Percentiles rank a stretch among this genome's conserved stretches.
Evolutionary conservation across 805 yeast species (phyloP).

Genomic region (Pichia deserticola): DNA sequence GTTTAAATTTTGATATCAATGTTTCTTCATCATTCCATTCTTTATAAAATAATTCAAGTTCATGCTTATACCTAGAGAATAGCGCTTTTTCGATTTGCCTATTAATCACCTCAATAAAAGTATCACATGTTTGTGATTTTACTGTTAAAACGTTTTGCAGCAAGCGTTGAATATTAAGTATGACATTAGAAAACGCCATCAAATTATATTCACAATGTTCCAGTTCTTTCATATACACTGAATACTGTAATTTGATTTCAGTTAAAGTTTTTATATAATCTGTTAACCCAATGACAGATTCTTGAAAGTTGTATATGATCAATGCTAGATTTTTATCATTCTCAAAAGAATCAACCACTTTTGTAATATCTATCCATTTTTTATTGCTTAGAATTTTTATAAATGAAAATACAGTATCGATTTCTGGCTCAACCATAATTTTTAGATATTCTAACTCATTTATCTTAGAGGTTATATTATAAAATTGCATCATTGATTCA

Average conservation of each 20-base stretch:
- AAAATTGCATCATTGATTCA: conserved; percentile 43
- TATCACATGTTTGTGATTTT: too few relatives aligned
- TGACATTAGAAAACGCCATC: too few relatives aligned
- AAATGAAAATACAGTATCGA: conserved; percentile 19
- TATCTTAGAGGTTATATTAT: conserved; percentile 8
- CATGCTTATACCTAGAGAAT: conserved; percentile 19
- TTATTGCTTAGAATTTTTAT: conserved; percentile 22
- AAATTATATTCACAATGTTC: too few relatives aligned
- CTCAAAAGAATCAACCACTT: conserved; percentile 40
- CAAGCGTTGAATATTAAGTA: too few relatives aligned
- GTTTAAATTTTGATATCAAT: not conserved
- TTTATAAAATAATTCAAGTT: conserved; percentile 3
- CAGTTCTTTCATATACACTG: too few relatives aligned
- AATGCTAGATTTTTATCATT: conserved; percentile 9
- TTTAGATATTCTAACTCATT: conserved; percentile 34
- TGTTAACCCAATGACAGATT: not conserved
- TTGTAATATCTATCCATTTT: conserved; percentile 47
- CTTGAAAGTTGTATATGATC: too few relatives aligned
- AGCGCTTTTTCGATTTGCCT: too few relatives aligned
- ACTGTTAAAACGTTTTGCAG: too few relatives aligned
- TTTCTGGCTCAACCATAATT: conserved; percentile 28
- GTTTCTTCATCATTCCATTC: conserved; percentile 20
- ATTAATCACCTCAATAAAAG: too few relatives aligned
- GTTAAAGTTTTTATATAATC: too few relatives aligned
- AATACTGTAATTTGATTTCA: too few relatives aligned